phyloP scores from a whole-genome alignment of 345 rosid species.

The Geranium rotundifolium region DNA sequence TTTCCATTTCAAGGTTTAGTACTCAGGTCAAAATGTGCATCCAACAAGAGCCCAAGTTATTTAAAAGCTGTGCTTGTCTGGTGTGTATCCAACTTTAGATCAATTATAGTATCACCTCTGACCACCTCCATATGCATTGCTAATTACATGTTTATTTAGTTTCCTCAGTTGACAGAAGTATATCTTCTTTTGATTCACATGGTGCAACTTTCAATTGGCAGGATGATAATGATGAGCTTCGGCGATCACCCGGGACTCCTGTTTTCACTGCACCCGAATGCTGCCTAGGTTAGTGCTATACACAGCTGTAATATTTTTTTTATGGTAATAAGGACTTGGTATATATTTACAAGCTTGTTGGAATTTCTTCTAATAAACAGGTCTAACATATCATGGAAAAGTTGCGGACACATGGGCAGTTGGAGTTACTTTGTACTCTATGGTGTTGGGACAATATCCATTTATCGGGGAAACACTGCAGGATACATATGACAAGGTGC shows the following conservation, averaged over 20 bases:
- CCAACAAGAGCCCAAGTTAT: too few relatives aligned
- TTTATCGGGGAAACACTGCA: slow-evolving; percentile 92
- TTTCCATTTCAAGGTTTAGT: too few relatives aligned
- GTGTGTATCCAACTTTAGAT: too few relatives aligned
- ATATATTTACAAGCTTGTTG: not conserved
- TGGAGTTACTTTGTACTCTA: slow-evolving; percentile 83
- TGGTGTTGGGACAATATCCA: slow-evolving; percentile 80
- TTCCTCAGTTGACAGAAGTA: too few relatives aligned
- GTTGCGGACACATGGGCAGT: slow-evolving; percentile 97
- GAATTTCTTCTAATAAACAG: slow-evolving; percentile 29
- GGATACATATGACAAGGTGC: slow-evolving; percentile 91
- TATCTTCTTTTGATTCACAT: not conserved
- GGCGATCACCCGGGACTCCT: slow-evolving; percentile 98
- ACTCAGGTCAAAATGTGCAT: too few relatives aligned
- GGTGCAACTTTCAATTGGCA: slow-evolving; percentile 7
- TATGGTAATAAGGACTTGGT: not conserved
- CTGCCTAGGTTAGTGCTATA: slow-evolving; percentile 54
- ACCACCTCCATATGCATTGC: too few relatives aligned
- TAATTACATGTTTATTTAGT: too few relatives aligned
- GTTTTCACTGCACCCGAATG: slow-evolving; percentile 99
- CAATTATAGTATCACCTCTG: too few relatives aligned
- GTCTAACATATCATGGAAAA: slow-evolving; percentile 74
- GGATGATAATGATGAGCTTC: slow-evolving; percentile 94
- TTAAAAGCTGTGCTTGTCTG: too few relatives aligned
- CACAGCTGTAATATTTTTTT: not conserved